Percentiles rank a stretch among this genome's conserved stretches.
Evolutionary conservation across 495 filamentous ascomycete species (phyloP).

Genomic region (Aspergillus coremiiformis): DNA sequence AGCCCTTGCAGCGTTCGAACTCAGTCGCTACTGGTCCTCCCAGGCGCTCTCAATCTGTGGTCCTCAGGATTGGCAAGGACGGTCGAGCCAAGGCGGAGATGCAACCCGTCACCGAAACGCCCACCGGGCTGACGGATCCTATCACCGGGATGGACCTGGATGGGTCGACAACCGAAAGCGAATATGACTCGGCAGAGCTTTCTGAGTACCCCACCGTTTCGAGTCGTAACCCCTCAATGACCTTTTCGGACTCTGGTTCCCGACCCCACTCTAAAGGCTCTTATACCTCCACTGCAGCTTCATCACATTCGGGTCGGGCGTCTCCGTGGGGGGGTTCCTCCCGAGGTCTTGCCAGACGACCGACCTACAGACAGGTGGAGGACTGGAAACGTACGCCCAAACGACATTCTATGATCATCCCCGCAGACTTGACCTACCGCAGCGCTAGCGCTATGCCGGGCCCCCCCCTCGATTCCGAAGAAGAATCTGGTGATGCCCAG

Average conservation of each 20-base stretch:
- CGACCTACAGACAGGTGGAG: constrained; percentile 27
- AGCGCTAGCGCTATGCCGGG: constrained; percentile 43
- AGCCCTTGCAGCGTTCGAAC: constrained; percentile 25
- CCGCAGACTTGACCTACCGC: constrained; percentile 30
- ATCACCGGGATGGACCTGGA: constrained; percentile 40
- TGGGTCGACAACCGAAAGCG: constrained; percentile 42
- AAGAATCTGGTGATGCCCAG: constrained; percentile 48
- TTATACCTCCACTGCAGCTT: constrained; percentile 39
- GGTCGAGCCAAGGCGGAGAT: constrained; percentile 67
- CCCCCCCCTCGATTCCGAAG: constrained; percentile 45
- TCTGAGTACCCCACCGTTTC: constrained; percentile 59
- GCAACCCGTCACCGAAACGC: constrained; percentile 45
- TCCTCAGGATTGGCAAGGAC: constrained; percentile 63
- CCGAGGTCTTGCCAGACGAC: constrained; percentile 21
- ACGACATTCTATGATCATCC: constrained; percentile 27
- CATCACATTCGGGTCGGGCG: constrained; percentile 35
- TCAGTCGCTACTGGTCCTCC: constrained; percentile 28
- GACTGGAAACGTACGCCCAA: constrained; percentile 33
- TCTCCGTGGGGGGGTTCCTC: constrained; percentile 38
- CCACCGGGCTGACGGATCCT: constrained; percentile 35
- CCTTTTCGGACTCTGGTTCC: constrained; percentile 49
- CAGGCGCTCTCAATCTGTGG: constrained; percentile 43
- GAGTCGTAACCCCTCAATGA: constrained; percentile 57
- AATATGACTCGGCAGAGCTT: constrained; percentile 53
- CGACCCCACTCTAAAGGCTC: constrained; percentile 45